Base-by-base conservation (phyloP, 1,284 basidiomycete genomes). In the Malassezia restricta region DNA sequence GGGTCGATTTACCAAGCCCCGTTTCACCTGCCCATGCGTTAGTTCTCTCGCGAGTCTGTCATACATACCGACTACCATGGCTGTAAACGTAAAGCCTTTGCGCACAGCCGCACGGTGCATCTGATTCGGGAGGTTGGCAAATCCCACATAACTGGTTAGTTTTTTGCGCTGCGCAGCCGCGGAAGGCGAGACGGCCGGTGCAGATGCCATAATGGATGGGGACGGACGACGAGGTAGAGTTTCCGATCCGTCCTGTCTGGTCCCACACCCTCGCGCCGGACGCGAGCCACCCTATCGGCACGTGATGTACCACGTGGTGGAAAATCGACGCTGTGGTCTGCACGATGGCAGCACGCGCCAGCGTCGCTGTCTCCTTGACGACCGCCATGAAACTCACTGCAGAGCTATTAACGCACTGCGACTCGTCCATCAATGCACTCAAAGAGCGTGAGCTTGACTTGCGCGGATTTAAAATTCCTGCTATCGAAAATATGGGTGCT, bases 401-500 rank as follows among this genome's bases (percentile, higher is more conserved):
- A 57, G 87, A 92, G 79, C 81, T 92, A 62, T 79, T 91, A 59
- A 81, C 81, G 17, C 82, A 85, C 72, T 82, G 82, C 42, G 77
- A 80, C 47, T 86, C 86, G 51, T 81, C 83, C 57, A 79, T 94
- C 61, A 95, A 92, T 72, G 82, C 90, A 30, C 76, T 91, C 52
- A 91, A 89, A 76, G 90, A 99, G 75, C 82, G 94, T 54, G 87
- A 96, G 76, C 80, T 98, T 56, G 70, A 69, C 47, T 42, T 61
- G 33, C 56, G 63, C 37, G 64, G 64, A 17, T 86, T 88, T 76
- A 92, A 91, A 81, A 95, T 98, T 69, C 89, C 91, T 41, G 83
- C 87, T 47, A 98, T 99, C 73, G 94, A 99, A 83, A 98, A 99
- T 79, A 80, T 99, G 65, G 94, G 91, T 78, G 89, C 95, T 69